Evolutionary conservation across 2,329 filamentous ascomycete genomes (phyloP), one percentile per base, ranked within the genome.

Genomic region (Venturia carpophila): DNA sequence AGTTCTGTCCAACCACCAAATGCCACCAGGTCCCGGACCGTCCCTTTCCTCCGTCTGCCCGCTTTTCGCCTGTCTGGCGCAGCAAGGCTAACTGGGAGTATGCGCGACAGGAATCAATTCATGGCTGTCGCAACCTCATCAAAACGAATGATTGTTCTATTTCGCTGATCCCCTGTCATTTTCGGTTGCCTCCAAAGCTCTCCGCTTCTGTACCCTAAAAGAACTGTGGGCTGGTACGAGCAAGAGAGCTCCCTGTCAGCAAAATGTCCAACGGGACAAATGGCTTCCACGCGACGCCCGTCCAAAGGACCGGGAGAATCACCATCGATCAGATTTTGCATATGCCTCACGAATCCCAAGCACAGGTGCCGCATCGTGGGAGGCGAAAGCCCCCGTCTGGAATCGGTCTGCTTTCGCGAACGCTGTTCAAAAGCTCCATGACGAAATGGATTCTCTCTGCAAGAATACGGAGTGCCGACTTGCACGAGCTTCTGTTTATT

Each of bases 401-500:
- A 30, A 45, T 87, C 67, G 94, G 91, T 4, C 72, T 97, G 41
- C 80, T 97, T 58, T 91, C 91, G 0, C 87, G 84, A 71, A 96
- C 92, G 0, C 74, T 96, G 39, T 79, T 93, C 62, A 83, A 87
- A 64, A 95, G 90, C 68, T 89, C 92, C 1, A 79, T 89, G 43
- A 83, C 88, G 65, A 87, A 88, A 71, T 89, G 84, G 79, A 88
- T 97, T 55, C 78, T 96, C 17, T 90, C 92, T 15, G 90, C 87
- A n/a, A 85, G 87, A 67, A 79, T 97, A 66, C 84, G 92, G 66
- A 87, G 87, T 65, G 80, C 81, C 63, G 76, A 81, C 55, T 80
- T 86, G 67, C 92, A 94, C 69, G 92, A 97, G 77, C 85, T 97
- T 68, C 87, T 92, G 45, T 91, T 96, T 70, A 83, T 99, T 66